Evolutionary conservation across 176 grass and related monocot species (phyloP).

Genomic region (Rhynchospora pubera): DNA sequence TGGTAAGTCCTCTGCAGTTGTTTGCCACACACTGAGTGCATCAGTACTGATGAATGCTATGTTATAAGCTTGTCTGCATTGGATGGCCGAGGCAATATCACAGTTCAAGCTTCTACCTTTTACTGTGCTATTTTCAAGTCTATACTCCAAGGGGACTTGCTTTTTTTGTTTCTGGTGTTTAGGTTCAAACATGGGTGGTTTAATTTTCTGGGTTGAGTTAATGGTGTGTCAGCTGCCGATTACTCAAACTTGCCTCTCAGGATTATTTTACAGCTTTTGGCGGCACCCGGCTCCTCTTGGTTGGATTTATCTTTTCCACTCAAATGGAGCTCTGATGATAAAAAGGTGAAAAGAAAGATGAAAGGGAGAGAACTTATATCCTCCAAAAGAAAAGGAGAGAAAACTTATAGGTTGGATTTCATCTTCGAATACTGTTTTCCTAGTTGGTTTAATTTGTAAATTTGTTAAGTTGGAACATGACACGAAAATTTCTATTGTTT

Average conservation of each 20-base stretch:
- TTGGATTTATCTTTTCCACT: slow-evolving; percentile 57
- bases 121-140: slow-evolving; percentile 57
- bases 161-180: slow-evolving; percentile 70
- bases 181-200: slow-evolving; percentile 62
- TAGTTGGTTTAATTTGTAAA: background rate
- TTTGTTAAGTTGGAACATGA: background rate
- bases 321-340: slow-evolving; percentile 36
- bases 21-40: too few relatives aligned
- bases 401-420: background rate
- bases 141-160: slow-evolving; percentile 61
- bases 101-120: slow-evolving; percentile 84
- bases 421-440: background rate
- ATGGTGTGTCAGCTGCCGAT: slow-evolving; percentile 55
- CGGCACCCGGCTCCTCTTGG: slow-evolving; percentile 63
- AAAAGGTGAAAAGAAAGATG: slow-evolving; percentile 22
- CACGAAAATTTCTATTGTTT: background rate
- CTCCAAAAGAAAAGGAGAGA: background rate
- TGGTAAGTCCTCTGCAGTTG: too few relatives aligned
- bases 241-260: slow-evolving; percentile 59
- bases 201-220: slow-evolving; percentile 60
- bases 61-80: slow-evolving; percentile 58
- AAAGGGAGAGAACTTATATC: background rate
- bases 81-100: slow-evolving; percentile 64
- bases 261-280: slow-evolving; percentile 63
- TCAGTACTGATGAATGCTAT: slow-evolving; percentile 49